A percentile compares a stretch with the other conserved stretches of the same genome.
Conservation (phyloP, 768 basidiomycete genomes). For the Clavaria fumosa region DNA sequence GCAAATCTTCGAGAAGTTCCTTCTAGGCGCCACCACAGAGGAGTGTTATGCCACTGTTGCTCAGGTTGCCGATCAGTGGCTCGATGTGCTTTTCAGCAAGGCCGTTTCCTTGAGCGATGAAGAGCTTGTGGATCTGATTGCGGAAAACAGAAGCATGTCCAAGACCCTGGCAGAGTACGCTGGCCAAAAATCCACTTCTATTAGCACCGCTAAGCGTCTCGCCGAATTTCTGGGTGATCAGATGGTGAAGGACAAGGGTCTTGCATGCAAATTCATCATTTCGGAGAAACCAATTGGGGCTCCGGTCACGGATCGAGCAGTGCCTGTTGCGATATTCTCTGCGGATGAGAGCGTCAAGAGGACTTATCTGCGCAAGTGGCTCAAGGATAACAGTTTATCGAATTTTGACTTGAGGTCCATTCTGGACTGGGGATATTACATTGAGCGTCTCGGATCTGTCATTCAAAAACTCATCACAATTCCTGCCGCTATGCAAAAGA, state of each 20-base stretch:
- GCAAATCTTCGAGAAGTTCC: constrained; percentile 94
- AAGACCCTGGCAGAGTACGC: constrained; percentile 93
- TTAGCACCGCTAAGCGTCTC: constrained; percentile 86
- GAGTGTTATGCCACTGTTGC: constrained; percentile 95
- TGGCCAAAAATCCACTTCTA: constrained; percentile 94
- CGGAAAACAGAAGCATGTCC: constrained; percentile 96
- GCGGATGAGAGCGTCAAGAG: constrained; percentile 86
- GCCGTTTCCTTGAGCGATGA: constrained; percentile 79
- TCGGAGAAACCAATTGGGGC: constrained; percentile 85
- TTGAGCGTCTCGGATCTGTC: constrained; percentile 92
- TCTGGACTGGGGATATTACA: constrained; percentile 97
- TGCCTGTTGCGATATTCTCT: constrained; percentile 95
- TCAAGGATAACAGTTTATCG: constrained; percentile 78
- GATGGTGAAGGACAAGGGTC: constrained; percentile 99
- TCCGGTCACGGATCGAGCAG: constrained; percentile 91
- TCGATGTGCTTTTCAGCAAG: constrained; percentile 82
- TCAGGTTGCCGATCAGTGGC: constrained; percentile 88
- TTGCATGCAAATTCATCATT: constrained; percentile 98
- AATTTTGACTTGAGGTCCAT: constrained; percentile 89
- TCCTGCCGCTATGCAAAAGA: constrained; percentile 96
- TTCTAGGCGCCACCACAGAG: constrained; percentile 82
- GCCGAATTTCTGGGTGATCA: constrained; percentile 95
- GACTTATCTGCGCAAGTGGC: constrained; percentile 86
- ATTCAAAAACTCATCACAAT: constrained; percentile 99
- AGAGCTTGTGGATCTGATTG: constrained; percentile 93